These are phyloP conservation scores for Gypsophila paniculata DNA, from an alignment of 179 eudicot genomes.

Conservation along the genomic window DNA sequence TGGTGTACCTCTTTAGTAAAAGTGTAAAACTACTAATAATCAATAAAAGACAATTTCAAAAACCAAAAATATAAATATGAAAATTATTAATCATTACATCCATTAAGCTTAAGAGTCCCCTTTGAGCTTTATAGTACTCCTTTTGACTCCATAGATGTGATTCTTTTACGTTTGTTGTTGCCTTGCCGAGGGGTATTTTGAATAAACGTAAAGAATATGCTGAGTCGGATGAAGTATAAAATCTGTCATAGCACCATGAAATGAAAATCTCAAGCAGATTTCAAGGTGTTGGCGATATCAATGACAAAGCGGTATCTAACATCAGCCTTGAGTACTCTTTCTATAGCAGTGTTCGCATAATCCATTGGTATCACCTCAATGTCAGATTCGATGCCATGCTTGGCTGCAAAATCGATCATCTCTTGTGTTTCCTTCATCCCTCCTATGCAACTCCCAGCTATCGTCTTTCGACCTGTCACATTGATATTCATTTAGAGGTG, in stretches of 20 bases:
- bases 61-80: not conserved
- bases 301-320: constrained; percentile 30
- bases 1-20: no score
- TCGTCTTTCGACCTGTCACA: constrained; percentile 21
- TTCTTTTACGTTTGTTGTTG: no score
- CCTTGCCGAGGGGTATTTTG: no score
- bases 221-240: no score
- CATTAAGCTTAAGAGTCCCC: not conserved
- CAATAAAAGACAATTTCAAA: no score
- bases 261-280: not conserved
- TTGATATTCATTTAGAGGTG: not conserved
- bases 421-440: no score
- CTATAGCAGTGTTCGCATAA: constrained; percentile 31
- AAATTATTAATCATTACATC: not conserved
- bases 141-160: no score
- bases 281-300: constrained; percentile 26
- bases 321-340: constrained; percentile 18
- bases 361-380: constrained; percentile 32
- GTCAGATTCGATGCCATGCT: constrained; percentile 22
- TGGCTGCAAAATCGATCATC: constrained; percentile 30
- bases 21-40: no score
- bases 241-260: no score
- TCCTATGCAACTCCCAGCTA: constrained; percentile 29
- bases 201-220: no score
- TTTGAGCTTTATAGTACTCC: no score